These are phyloP conservation scores for Myochromella boudieri DNA, from an alignment of 768 basidiomycete species.

Conservation along the genomic window DNA sequence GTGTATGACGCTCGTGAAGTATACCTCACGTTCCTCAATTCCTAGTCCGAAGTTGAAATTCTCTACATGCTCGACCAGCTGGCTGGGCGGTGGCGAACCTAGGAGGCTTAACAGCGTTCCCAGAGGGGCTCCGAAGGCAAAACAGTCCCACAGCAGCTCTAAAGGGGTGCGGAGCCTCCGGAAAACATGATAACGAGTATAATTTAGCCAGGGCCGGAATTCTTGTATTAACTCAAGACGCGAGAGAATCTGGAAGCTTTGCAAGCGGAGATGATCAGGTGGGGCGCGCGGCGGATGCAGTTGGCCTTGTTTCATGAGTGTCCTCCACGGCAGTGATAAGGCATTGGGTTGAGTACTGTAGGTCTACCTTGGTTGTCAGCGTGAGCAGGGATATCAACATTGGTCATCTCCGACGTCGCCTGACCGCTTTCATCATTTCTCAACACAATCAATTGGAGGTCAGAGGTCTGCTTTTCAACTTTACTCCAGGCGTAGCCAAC, in stretches of 20 bases:
- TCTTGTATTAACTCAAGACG: conserved; percentile 37
- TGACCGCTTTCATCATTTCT: neutral
- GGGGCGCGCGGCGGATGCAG: conserved; percentile 35
- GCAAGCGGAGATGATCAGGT: conserved; percentile 33
- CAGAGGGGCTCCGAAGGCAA: conserved; percentile 35
- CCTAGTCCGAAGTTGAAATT: conserved; percentile 29
- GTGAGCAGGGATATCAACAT: neutral
- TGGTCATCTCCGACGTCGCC: conserved; percentile 3
- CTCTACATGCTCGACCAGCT: conserved; percentile 25
- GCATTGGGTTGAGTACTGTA: too few species aligned
- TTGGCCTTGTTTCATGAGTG: conserved; percentile 5
- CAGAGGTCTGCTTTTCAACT: neutral
- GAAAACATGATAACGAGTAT: conserved; percentile 24
- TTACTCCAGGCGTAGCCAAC: too few species aligned
- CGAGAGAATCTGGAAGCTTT: conserved; percentile 34
- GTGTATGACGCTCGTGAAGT: conserved; percentile 34
- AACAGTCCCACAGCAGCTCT: conserved; percentile 34
- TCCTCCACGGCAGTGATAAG: neutral
- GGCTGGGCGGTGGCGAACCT: conserved; percentile 33
- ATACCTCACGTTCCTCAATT: conserved; percentile 26
- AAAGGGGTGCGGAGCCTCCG: conserved; percentile 25
- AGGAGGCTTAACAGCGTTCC: conserved; percentile 35
- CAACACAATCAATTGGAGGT: neutral
- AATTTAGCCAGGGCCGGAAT: conserved; percentile 35
- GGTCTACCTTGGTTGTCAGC: too few species aligned